Evolutionary conservation across 306 rosid species (phyloP).

Genomic region (Betula pendula): DNA sequence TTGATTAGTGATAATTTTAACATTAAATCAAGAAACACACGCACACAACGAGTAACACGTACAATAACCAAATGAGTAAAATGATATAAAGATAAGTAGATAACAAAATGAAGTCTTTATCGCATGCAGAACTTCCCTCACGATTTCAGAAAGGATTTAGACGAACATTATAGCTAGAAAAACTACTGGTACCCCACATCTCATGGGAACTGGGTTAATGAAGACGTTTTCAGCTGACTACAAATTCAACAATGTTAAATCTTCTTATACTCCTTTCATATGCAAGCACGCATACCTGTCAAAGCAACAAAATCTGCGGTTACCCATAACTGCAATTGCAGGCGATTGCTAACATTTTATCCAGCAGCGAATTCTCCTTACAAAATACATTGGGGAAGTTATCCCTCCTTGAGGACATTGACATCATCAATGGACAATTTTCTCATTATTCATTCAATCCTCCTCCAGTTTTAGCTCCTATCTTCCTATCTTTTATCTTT

Average conservation of each 20-base stretch:
- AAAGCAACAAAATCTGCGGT: not conserved
- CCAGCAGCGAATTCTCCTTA: too few relatives aligned
- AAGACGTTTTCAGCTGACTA: not conserved
- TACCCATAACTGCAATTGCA: not conserved
- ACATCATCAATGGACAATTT: not conserved
- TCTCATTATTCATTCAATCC: slow-evolving; percentile 1
- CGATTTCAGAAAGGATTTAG: not conserved
- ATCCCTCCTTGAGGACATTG: not conserved
- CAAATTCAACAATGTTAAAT: not conserved
- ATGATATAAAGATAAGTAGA: not conserved
- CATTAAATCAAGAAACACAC: too few relatives aligned
- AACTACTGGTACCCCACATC: not conserved
- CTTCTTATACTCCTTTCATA: not conserved
- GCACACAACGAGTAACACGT: not conserved
- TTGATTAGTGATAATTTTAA: too few relatives aligned
- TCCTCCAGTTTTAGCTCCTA: not conserved
- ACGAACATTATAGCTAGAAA: not conserved
- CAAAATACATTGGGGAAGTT: not conserved
- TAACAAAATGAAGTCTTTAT: not conserved
- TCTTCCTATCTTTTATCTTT: not conserved
- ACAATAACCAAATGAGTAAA: not conserved
- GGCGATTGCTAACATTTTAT: not conserved
- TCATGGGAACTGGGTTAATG: not conserved
- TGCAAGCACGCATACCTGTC: not conserved
- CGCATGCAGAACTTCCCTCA: not conserved